Evolutionary conservation across 768 basidiomycete species (phyloP).

Genomic region (Tulasnella sp.): DNA sequence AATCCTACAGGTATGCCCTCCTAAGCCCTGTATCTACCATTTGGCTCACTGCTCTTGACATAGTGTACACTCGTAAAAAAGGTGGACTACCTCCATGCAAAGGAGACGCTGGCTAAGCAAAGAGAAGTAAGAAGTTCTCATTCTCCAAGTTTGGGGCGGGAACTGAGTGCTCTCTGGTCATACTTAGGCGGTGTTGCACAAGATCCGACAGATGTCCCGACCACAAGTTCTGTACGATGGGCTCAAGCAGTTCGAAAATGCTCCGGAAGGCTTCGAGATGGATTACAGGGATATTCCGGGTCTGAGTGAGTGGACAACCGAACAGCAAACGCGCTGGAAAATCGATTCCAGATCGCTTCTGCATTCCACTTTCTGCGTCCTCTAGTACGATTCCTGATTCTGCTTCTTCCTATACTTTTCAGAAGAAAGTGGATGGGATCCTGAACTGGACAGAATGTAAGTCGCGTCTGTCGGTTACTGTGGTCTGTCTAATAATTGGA

Average conservation of each 20-base stretch:
- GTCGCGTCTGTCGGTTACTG: too few species aligned
- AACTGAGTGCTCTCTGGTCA: too few species aligned
- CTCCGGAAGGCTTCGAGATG: constrained; percentile 39
- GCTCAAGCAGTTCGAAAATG: constrained; percentile 60
- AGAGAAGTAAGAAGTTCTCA: constrained; percentile 42
- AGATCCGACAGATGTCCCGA: constrained; percentile 74
- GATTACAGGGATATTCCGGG: constrained; percentile 82
- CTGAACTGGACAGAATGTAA: constrained; percentile 65
- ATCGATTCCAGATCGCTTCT: too few species aligned
- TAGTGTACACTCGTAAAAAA: constrained; percentile 82
- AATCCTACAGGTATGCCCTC: constrained; percentile 67
- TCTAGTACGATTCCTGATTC: too few species aligned
- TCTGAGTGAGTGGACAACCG: constrained; percentile 52
- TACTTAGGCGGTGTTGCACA: constrained; percentile 70
- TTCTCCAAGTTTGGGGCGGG: too few species aligned
- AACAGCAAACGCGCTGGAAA: too few species aligned
- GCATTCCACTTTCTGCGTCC: too few species aligned
- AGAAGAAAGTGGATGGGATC: constrained; percentile 92
- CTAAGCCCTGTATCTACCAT: background rate
- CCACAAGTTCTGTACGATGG: constrained; percentile 83
- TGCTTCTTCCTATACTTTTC: background rate
- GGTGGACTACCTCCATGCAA: constrained; percentile 79
- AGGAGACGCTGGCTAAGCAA: constrained; percentile 63
- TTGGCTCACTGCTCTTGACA: background rate
- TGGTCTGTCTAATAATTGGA: too few species aligned